Conservation (phyloP, 1,284 basidiomycete genomes). For the Athelia psychrophila region DNA sequence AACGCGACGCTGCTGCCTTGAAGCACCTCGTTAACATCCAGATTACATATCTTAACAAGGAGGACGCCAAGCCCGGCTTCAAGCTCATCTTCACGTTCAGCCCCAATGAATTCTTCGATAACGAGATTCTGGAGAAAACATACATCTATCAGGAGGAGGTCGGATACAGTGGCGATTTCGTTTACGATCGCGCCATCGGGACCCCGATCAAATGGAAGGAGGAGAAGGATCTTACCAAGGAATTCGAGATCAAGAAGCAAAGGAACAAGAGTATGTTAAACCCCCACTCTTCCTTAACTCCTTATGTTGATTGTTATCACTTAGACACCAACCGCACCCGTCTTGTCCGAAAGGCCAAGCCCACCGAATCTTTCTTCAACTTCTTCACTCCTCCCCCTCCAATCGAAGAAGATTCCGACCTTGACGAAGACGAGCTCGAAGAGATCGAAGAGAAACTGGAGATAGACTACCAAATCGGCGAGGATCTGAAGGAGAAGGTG, state of each 20-base stretch:
- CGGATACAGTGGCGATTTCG: conserved; percentile 92
- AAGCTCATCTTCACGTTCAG: conserved; percentile 85
- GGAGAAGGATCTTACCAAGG: conserved; percentile 96
- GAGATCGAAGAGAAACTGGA: conserved; percentile 93
- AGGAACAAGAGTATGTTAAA: conserved; percentile 87
- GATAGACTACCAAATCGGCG: conserved; percentile 97
- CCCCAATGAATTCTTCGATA: conserved; percentile 87
- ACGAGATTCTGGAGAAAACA: conserved; percentile 85
- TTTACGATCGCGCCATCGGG: conserved; percentile 92
- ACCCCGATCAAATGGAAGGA: conserved; percentile 96
- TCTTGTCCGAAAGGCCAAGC: conserved; percentile 84
- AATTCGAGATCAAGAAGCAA: conserved; percentile 99
- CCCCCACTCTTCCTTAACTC: conserved; percentile 5
- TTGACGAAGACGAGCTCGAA: conserved; percentile 85
- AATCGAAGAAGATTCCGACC: conserved; percentile 63
- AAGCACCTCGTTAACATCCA: conserved; percentile 69
- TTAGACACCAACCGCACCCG: conserved; percentile 92
- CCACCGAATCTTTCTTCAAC: conserved; percentile 95
- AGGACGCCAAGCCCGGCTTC: conserved; percentile 82
- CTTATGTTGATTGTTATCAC: conserved; percentile 6
- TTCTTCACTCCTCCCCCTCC: conserved; percentile 91
- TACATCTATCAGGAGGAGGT: conserved; percentile 95
- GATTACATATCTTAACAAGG: conserved; percentile 57
- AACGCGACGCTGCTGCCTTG: conserved; percentile 82
- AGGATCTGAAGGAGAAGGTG: conserved; percentile 97